Evolutionary conservation across 345 rosid species (phyloP).

Genomic region (Iberis pinnata): DNA sequence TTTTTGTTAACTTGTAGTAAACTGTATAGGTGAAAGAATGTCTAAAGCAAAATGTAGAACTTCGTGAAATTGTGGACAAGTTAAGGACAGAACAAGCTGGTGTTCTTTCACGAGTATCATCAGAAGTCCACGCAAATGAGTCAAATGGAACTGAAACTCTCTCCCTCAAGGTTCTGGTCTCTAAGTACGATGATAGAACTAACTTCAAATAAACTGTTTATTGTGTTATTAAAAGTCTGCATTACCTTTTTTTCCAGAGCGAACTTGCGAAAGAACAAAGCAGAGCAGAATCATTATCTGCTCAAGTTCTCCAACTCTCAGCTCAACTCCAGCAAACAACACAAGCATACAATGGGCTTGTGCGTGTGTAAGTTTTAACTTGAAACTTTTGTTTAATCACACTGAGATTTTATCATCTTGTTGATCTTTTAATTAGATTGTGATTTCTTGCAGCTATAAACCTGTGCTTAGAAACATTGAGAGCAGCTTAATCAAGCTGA

Average conservation of each 20-base stretch:
- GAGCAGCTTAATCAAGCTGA: constrained; percentile 73
- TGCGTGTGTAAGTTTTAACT: neutral
- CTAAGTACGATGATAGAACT: neutral
- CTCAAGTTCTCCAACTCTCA: constrained; percentile 78
- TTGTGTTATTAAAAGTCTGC: neutral
- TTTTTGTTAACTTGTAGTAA: constrained; percentile 4
- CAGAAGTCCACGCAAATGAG: constrained; percentile 31
- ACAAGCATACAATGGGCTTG: neutral
- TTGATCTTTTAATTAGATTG: neutral
- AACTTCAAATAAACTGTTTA: neutral
- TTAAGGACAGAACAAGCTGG: constrained; percentile 67
- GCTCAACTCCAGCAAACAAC: constrained; percentile 45
- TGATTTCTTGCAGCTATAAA: constrained; percentile 52
- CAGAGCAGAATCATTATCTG: constrained; percentile 73
- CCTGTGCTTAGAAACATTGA: constrained; percentile 83
- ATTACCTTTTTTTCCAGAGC: constrained; percentile 33
- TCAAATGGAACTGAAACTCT: constrained; percentile 40
- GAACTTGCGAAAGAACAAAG: constrained; percentile 78
- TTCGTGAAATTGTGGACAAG: constrained; percentile 53
- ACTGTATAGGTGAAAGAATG: constrained; percentile 69
- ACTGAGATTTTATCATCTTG: neutral
- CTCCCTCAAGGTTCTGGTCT: constrained; percentile 57
- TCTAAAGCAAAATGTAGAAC: constrained; percentile 81
- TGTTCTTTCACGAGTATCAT: constrained; percentile 19
- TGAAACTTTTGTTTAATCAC: neutral